Percentiles rank a stretch among this genome's conserved stretches.
These are phyloP conservation scores for Leccinum imitatum DNA, from an alignment of 768 basidiomycete genomes.

Conservation along the genomic window DNA sequence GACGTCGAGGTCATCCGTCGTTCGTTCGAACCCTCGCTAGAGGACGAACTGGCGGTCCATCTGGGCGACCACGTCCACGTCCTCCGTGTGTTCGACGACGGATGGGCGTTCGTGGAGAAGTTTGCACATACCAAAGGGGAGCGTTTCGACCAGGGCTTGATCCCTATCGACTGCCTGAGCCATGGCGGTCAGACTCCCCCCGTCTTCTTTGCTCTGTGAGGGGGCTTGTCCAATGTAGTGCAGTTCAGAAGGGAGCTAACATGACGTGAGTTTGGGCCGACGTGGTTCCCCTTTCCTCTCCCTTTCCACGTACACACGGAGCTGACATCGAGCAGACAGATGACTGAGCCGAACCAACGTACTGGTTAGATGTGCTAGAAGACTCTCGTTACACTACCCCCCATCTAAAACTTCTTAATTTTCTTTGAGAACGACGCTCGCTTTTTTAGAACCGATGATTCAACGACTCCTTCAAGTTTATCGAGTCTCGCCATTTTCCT, in stretches of 20 bases:
- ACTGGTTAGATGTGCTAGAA: not conserved
- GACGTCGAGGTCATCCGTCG: conserved; percentile 51
- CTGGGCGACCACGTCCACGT: conserved; percentile 55
- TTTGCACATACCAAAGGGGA: conserved; percentile 11
- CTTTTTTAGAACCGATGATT: conserved; percentile 1
- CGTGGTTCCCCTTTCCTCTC: not conserved
- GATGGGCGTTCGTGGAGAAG: conserved; percentile 66
- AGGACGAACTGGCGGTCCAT: conserved; percentile 58
- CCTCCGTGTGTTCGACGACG: conserved; percentile 60
- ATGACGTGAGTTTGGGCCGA: conserved; percentile 12
- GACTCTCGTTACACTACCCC: not conserved
- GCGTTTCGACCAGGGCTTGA: conserved; percentile 44
- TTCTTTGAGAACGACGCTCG: not conserved
- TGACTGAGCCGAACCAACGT: not conserved
- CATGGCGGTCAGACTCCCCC: conserved; percentile 45
- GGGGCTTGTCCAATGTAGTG: not conserved
- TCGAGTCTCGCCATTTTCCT: not conserved
- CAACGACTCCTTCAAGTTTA: not conserved
- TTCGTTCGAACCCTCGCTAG: conserved; percentile 53
- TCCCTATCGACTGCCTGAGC: conserved; percentile 71
- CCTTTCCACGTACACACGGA: not conserved
- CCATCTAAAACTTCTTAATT: not conserved
- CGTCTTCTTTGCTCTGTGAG: conserved; percentile 40
- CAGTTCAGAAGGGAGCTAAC: not conserved
- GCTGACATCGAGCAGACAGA: not conserved